Conservation (phyloP, 2,329 filamentous ascomycete genomes). For the Arthrinium phaeospermum region DNA sequence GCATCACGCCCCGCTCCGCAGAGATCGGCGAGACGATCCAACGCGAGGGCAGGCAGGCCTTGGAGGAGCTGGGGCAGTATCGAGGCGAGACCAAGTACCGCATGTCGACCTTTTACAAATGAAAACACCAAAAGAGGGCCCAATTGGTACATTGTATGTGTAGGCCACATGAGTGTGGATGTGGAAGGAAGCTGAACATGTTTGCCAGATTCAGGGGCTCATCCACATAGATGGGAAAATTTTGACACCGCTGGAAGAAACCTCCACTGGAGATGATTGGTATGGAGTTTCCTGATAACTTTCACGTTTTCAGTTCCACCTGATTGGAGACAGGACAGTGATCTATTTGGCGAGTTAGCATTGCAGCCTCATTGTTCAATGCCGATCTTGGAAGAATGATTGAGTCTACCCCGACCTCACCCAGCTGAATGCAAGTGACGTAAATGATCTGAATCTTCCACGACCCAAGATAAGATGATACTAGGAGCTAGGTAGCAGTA, state of each 20-base stretch:
- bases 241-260: not conserved
- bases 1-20: slow-evolving; percentile 54
- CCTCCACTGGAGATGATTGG: not conserved
- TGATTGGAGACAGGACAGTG: no score
- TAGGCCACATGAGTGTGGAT: not conserved
- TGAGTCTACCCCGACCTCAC: not conserved
- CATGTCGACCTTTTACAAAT: slow-evolving; percentile 58
- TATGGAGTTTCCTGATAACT: not conserved
- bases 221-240: not conserved
- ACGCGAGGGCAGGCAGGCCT: slow-evolving; percentile 57
- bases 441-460: not conserved
- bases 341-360: not conserved
- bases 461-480: not conserved
- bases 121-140: slow-evolving; percentile 29
- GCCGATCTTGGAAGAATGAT: not conserved
- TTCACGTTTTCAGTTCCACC: not conserved
- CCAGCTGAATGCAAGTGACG: not conserved
- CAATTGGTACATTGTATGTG: not conserved
- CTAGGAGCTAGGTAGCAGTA: not conserved
- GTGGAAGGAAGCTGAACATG: not conserved
- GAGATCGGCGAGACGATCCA: slow-evolving; percentile 56
- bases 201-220: not conserved
- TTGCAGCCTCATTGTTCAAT: not conserved
- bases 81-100: slow-evolving; percentile 63
- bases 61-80: slow-evolving; percentile 56